phyloP scores from a whole-genome alignment of 768 basidiomycete genomes.

The Suillus variegatus region DNA sequence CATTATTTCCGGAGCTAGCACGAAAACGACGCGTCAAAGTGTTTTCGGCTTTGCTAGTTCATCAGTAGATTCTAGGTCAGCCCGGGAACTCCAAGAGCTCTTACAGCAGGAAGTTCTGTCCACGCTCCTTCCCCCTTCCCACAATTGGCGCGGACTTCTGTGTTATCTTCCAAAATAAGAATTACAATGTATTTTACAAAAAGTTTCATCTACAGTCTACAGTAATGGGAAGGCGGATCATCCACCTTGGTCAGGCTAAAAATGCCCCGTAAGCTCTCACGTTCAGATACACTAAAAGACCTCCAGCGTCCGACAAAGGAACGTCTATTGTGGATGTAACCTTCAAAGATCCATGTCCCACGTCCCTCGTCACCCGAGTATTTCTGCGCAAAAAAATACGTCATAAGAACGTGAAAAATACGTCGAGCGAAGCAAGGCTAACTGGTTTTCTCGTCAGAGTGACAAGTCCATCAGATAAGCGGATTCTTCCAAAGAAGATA shows the following conservation, averaged over 20 bases:
- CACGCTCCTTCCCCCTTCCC: conserved; percentile 5
- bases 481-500: conserved; percentile 57
- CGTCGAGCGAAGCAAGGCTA: conserved; percentile 23
- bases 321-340: conserved; percentile 47
- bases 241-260: conserved; percentile 57
- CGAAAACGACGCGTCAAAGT: neutral
- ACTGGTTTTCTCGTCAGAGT: conserved; percentile 64
- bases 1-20: neutral
- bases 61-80: neutral
- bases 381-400: conserved; percentile 37
- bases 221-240: conserved; percentile 16
- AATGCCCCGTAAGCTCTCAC: conserved; percentile 46
- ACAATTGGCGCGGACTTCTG: conserved; percentile 1
- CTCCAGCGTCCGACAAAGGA: conserved; percentile 59
- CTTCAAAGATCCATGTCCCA: conserved; percentile 61
- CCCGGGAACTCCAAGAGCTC: neutral
- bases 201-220: neutral
- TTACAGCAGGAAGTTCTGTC: neutral
- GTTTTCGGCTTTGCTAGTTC: neutral
- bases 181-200: neutral
- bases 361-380: conserved; percentile 36
- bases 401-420: conserved; percentile 9
- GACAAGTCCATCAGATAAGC: conserved; percentile 57
- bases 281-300: conserved; percentile 35
- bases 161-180: conserved; percentile 7